Base-by-base conservation (phyloP, 2,329 filamentous ascomycete genomes). In the Alternaria triticimaculans region DNA sequence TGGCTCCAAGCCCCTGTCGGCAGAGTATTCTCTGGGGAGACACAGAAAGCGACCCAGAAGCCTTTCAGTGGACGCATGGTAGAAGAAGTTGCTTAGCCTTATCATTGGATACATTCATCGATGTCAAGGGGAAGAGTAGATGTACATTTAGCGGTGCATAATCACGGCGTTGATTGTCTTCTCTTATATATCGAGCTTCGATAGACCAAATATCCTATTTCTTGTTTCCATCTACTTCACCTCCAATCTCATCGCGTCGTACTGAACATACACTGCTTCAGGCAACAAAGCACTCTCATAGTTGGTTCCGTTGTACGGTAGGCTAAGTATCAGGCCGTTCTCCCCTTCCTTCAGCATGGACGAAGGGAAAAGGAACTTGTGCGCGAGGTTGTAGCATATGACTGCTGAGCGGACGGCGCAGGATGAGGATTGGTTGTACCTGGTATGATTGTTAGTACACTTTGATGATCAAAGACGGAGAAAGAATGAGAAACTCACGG, bases 1-100 rank as follows among this genome's bases (percentile, higher is more conserved):
- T 89, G 93, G 83, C 75, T 94, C 26, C 84, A 84, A 10, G 86
- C 86, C 0, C 90, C 91, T 0, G 82, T 84, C 0, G 91, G 91
- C 5, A 82, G 78, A 33, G 77, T 91, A 5, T 92, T 93, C 73
- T 45, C 75, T 5, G 73, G 74, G 1, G 57, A 65, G 14, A 60
- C 73, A 6, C 77, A 72, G 55, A 73, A 75, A 25, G 64, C 70
- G 7, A 55, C 64, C 2, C 67, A 67, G 41, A 68, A 64, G 44
- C 71, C 76, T 6, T 79, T 73, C 55, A 69, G 64, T 18, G 76
- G 77, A 8, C 65, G 73, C 14, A 80, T 80, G 78, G 77, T 80
- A 1, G 77, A 79, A 37, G 77, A 80, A 57, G 77, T 80, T n/a
- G 66, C 72, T 18, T 79, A 67, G 62, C 46, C 33, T 37, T 37